Evolutionary conservation across 192 early-diverging fungal genomes (phyloP).

Genomic region (Backusella australiensis): DNA sequence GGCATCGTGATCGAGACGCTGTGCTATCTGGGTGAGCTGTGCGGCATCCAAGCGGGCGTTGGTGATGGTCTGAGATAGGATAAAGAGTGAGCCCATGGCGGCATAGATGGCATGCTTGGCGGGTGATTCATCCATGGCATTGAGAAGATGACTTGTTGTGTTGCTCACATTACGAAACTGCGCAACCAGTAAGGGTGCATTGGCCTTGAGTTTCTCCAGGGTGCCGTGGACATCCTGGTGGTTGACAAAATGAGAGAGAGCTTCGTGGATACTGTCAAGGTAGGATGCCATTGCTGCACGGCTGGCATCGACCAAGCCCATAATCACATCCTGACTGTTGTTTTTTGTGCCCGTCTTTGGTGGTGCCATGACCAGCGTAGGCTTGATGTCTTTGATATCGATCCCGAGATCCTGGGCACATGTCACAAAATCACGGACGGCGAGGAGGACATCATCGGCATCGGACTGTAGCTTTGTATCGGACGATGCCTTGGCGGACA

Average conservation of each 20-base stretch:
- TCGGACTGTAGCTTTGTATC: slow-evolving; percentile 58
- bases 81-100: slow-evolving; percentile 29
- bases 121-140: not conserved
- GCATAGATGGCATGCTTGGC: slow-evolving; percentile 29
- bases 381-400: slow-evolving; percentile 24
- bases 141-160: slow-evolving; percentile 33
- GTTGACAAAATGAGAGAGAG: not conserved
- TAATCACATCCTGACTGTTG: not conserved
- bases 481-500: slow-evolving; percentile 63
- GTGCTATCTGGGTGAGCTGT: not conserved
- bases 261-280: slow-evolving; percentile 9
- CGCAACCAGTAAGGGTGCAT: slow-evolving; percentile 32
- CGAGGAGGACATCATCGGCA: slow-evolving; percentile 59
- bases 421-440: slow-evolving; percentile 58
- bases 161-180: slow-evolving; percentile 37
- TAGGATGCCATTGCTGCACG: slow-evolving; percentile 8
- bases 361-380: not conserved
- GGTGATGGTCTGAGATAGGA: slow-evolving; percentile 28
- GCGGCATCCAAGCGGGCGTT: slow-evolving; percentile 10
- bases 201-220: slow-evolving; percentile 9
- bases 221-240: not conserved
- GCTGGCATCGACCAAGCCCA: slow-evolving; percentile 1
- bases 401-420: slow-evolving; percentile 54
- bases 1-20: not conserved
- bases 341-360: not conserved